Evolutionary conservation across 2,329 filamentous ascomycete genomes (phyloP), one percentile per base, ranked within the genome.

Genomic region (Exophiala sideris): DNA sequence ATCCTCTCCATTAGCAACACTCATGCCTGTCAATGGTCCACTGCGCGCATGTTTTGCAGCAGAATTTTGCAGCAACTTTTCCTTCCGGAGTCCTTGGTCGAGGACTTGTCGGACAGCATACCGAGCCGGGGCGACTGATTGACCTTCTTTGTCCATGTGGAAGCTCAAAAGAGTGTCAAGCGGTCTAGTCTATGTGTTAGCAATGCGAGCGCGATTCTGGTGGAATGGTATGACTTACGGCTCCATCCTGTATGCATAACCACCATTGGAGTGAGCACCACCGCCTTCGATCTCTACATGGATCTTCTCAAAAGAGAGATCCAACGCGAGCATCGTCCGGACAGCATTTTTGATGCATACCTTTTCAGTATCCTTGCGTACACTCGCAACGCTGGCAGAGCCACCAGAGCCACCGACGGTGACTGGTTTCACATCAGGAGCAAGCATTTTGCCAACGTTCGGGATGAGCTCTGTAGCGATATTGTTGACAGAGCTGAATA

Each of bases 101-200:
- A 99, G 79, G 7, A 96, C 91, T 69, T 96, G 92, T 18, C 94
- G 85, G 5, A 99, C 87, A 1, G 92, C 92, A 66, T 90, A 99
- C n/a, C 94, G 83, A 0, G 89, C 89, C 0, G 89, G 90, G 1
- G 83, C 84, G 8, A 83, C 81, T 2, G 82, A 58, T n/a, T 61
- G 65, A 69, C 34, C 4, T n/a, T 53, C 35, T 44, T 56, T 73
- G 6, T 79, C 81, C 0, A 89, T 89, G 62, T 89, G 85, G 63
- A 89, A 97, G 0, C 81, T 80, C 1, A 87, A 79, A 0, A 97
- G 79, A 7, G 81, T 77, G 70, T 99, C 94, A n/a, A 99, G 78
- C 1, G 83, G 77, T 51, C 79, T 81, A 57, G 3, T 12, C 18
- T 33, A 34, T 39, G 40, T 36, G 18, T 53, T 32, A 48, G 52